Evolutionary conservation across 441 rosid genomes (phyloP), one percentile per base, ranked within the genome.

Genomic region (Lepidium campestre): DNA sequence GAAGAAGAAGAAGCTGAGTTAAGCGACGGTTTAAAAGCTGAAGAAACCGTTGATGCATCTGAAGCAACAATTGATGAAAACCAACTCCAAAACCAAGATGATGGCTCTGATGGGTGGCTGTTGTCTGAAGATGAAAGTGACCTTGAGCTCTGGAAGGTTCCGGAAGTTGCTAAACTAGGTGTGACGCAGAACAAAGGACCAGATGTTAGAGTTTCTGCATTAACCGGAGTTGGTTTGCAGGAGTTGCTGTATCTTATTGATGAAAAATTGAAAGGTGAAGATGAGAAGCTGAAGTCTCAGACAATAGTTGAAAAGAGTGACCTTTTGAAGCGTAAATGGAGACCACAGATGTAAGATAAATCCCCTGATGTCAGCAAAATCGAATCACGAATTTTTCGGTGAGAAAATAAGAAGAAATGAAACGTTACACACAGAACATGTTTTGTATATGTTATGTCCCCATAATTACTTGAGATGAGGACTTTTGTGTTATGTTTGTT

Each of bases 151-250:
- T 76, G 80, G 84, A 78, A 81, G 34, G 67, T 45, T 44, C 40
- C 47, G 2, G 76, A 77, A 53, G 73, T 50, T 42, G 39, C 22
- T 52, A 67, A 67, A 66, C 53, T 76, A 19, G 75, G 37, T 50
- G 73, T 62, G 57, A 5, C 9, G 1, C 76, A 23, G 66, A 69
- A 65, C 7, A 70, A 61, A 45, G 78, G 42, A 56, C 92, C 95
- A 13, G 77, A 86, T 73, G 78, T 89, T 36, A 86, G 78, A 79
- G 71, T 81, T 74, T 93, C 97, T 12, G 97, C 97, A 23, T 14
- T 78, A 37, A 86, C 88, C 0, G 85, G 93, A 56, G 91, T 82
- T 48, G 96, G 97, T 60, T 73, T 89, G 75, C 89, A 84, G 75
- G 88, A 91, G 55, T 69, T 93, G 69, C 62, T 87, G 77, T 70